Base-by-base conservation (phyloP, 345 rosid genomes). In the Euphorbia tirucalli region DNA sequence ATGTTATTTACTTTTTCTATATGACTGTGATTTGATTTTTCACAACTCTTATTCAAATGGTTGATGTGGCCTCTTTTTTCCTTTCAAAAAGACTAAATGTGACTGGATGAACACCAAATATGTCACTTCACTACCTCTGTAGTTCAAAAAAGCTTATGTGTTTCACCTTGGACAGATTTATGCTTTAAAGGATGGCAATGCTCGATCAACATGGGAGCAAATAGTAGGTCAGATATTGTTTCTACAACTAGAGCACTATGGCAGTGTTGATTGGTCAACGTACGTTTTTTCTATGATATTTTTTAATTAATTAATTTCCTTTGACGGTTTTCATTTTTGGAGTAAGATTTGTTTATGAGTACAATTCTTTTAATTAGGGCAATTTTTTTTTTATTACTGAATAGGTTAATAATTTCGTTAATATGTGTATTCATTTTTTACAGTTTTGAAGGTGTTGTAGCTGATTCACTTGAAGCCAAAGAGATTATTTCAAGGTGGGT, bases 381-480 rank as follows among this genome's bases (percentile, higher is more conserved):
- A 13, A n/a, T n/a, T n/a, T n/a, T n/a, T 9, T 31, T 43, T 50
- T 70, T 19, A 39, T 18, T 74, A n/a, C 55, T 65, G 65, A n/a
- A 66, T 48, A 62, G 71, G 72, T 77, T 60, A 21, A 46, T 74
- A 58, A 54, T 61, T 57, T 77, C 72, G 65, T 66, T 75, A n/a
- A 69, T 69, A 80, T 75, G 37, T 54, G 68, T 32, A 35, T 80
- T 65, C 77, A 37, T n/a, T 77, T 35, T 77, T 76, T 69, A 67
- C 90, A 93, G 98, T 60, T 93, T 87, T 87, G 95, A 93, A 85
- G 95, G 96, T 74, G 80, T 93, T 75, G 74, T 93, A 71, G 92
- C 85, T 28, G 92, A 88, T 82, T 93, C 97, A 31, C 81, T 93
- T 76, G 96, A 87, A 84, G 93, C 90, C 69, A 85, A 89, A 83